A percentile compares a stretch with the other conserved stretches of the same genome.
Evolutionary conservation across 345 rosid genomes (phyloP).

Genomic region (Eucalyptus victrix): DNA sequence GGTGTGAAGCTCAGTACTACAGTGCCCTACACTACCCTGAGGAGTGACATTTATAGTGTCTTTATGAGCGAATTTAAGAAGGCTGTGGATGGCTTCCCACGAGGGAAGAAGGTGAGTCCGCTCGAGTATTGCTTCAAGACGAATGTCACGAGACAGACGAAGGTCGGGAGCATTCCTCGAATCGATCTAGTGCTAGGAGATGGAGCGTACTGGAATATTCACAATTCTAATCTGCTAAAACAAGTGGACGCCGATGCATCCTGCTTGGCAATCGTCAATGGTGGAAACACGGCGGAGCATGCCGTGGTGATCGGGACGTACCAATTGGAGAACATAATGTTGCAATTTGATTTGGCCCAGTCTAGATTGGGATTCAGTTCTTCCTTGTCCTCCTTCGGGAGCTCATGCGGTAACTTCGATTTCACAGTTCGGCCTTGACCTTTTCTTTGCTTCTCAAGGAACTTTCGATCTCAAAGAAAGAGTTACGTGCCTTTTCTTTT

Average conservation of each 20-base stretch:
- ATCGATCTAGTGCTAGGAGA: background rate
- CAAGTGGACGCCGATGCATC: background rate
- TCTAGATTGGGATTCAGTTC: constrained; percentile 20
- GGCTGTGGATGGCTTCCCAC: background rate
- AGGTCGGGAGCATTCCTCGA: background rate
- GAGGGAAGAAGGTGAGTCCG: background rate
- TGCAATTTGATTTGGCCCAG: constrained; percentile 13
- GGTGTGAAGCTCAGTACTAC: background rate
- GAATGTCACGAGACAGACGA: background rate
- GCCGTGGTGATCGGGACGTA: constrained; percentile 18
- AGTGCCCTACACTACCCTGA: background rate
- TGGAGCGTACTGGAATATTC: background rate
- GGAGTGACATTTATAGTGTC: background rate
- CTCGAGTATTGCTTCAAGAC: background rate
- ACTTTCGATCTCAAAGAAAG: background rate
- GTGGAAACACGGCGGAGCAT: background rate
- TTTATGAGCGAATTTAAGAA: background rate
- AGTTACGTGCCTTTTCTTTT: background rate
- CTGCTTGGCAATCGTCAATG: background rate
- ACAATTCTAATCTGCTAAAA: background rate
- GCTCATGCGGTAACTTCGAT: background rate
- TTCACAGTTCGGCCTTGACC: background rate
- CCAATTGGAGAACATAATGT: constrained; percentile 16
- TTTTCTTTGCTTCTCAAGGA: background rate
- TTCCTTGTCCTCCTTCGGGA: background rate